Evolutionary conservation across 352 stramenopile species (phyloP).

Genomic region (Globisporangium sylvaticum): DNA sequence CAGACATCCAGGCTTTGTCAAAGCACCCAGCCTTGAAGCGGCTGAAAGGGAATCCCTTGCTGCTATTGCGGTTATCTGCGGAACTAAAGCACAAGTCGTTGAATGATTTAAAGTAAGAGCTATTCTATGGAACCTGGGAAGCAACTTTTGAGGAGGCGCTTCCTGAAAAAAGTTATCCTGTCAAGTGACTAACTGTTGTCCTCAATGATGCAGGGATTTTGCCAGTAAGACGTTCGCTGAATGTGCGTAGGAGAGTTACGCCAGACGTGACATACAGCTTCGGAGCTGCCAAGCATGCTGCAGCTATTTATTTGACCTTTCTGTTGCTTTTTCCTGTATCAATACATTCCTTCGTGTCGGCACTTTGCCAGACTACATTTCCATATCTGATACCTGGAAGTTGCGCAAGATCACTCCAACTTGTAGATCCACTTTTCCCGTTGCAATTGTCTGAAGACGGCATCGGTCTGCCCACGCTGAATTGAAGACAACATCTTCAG

Average conservation of each 20-base stretch:
- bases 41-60: constrained; percentile 29
- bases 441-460: constrained; percentile 60
- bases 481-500: constrained; percentile 53
- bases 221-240: constrained; percentile 5
- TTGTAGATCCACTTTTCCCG: constrained; percentile 42
- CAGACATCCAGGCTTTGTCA: constrained; percentile 13
- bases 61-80: constrained; percentile 18
- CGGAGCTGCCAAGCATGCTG: neutral
- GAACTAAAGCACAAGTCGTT: constrained; percentile 18
- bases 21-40: constrained; percentile 27
- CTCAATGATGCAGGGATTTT: constrained; percentile 17
- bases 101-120: constrained; percentile 18
- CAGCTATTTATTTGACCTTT: constrained; percentile 3
- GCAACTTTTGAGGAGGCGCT: neutral
- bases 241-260: neutral
- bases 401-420: constrained; percentile 52
- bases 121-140: neutral
- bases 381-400: constrained; percentile 24
- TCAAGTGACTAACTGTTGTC: constrained; percentile 7
- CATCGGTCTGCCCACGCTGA: constrained; percentile 56
- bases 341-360: neutral
- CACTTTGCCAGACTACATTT: constrained; percentile 18
- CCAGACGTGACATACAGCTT: neutral
- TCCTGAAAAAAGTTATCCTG: neutral
- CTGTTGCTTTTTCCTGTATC: neutral